Conservation (phyloP, 164 flowering plant species). For the Echeveria elegans region DNA sequence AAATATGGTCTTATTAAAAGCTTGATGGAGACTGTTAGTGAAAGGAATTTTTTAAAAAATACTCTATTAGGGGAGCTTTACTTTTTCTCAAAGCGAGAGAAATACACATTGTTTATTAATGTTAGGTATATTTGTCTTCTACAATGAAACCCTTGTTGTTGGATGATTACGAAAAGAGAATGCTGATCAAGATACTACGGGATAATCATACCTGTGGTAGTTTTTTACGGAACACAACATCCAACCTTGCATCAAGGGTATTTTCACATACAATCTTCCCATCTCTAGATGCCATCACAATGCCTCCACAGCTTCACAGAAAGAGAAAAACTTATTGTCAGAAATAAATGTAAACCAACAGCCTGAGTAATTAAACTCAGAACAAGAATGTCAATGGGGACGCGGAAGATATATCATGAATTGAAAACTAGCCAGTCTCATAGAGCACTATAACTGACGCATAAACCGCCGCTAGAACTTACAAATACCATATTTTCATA, state of each 20-base stretch:
- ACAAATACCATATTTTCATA: no score
- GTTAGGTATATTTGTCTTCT: background rate
- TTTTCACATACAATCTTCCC: constrained; percentile 92
- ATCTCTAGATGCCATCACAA: constrained; percentile 89
- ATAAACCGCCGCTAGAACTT: background rate
- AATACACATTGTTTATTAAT: no score
- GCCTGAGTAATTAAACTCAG: background rate
- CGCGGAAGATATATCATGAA: background rate
- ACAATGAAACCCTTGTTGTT: background rate
- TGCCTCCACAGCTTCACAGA: constrained; percentile 43
- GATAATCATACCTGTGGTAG: constrained; percentile 64
- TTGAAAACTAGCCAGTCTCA: no score
- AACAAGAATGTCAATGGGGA: background rate
- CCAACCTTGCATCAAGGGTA: constrained; percentile 87
- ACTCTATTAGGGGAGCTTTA: no score
- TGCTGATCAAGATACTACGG: background rate
- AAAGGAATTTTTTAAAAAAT: no score
- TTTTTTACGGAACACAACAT: constrained; percentile 78
- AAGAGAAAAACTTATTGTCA: no score
- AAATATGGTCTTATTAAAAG: background rate
- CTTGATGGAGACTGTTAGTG: no score
- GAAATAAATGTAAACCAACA: no score
- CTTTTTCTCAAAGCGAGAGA: no score
- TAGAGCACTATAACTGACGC: background rate
- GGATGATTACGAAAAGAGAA: background rate